Base-by-base conservation (phyloP, 2,329 filamentous ascomycete genomes). In the Colletotrichum lupini region DNA sequence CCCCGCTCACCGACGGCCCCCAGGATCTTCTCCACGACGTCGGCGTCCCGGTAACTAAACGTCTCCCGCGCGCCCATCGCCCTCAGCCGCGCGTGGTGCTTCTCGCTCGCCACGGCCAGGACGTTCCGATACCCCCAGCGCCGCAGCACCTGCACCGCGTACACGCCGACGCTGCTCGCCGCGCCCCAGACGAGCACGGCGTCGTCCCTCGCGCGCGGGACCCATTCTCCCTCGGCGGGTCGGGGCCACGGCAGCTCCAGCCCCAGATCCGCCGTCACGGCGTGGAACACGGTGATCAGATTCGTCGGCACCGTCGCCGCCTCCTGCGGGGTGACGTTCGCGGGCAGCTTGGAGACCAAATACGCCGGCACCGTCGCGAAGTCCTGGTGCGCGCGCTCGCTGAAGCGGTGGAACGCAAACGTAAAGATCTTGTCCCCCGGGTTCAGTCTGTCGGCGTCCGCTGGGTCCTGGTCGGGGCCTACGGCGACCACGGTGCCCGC, bases 281-380 rank as follows among this genome's bases (percentile, higher is more conserved):
- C 82, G 76, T 92, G 89, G 78, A 91, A 89, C 8, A 87, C 88
- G 0, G 90, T 92, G 42, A 92, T 86, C 30, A 90, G 79, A 75
- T 91, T 92, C 62, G 88, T 87, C 0, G 89, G 86, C 6, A 91
- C 78, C 0, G 89, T 90, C 9, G 85, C 87, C 2, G 88, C 88
- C 74, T 86, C 83, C 60, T 84, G 77, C 28, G 85, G 77, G 0
- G 82, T 82, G 30, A 87, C 77, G 37, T 80, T 82, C 7, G 78
- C 69, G 1, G 87, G 86, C 26, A 89, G 70, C 76, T 83, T 85
- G 19, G 83, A 85, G 12, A 87, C 82, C 14, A 88, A 80, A 80
- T 85, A 88, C 37, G 86, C 84, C 0, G 87, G 85, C 0, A 85
- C 81, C 0, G 88, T 90, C 57, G 86, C 81, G 77, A 86, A 91